A percentile compares a stretch with the other conserved stretches of the same genome.
phyloP scores from a whole-genome alignment of 495 filamentous ascomycete genomes.

The Daldinia childiae region DNA sequence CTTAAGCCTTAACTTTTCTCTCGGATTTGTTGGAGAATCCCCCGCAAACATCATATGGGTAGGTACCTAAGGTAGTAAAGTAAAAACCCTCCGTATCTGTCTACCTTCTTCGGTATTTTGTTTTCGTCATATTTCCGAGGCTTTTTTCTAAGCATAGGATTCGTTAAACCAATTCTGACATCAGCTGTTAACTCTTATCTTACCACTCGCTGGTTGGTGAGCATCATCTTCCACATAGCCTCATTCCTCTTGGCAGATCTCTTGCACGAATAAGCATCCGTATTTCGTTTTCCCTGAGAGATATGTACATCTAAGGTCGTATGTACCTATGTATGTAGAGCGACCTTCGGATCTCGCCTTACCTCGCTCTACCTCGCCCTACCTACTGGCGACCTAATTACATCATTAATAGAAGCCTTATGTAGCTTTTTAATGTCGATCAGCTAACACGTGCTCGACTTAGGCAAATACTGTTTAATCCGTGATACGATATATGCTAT shows the following conservation, averaged over 20 bases:
- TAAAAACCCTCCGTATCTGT: background rate
- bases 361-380: background rate
- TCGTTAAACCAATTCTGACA: background rate
- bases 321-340: background rate
- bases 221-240: background rate
- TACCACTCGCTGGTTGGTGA: background rate
- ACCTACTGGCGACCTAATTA: background rate
- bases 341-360: background rate
- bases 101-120: background rate
- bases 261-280: background rate
- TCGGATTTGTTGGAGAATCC: background rate
- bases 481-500: background rate
- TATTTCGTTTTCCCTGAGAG: background rate
- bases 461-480: background rate
- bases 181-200: background rate
- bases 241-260: background rate
- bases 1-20: background rate
- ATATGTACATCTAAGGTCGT: background rate
- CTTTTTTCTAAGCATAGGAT: background rate
- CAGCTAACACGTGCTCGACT: background rate
- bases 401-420: background rate
- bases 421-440: background rate
- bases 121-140: background rate
- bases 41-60: too few species aligned
- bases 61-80: background rate